Evolutionary conservation across 2,329 filamentous ascomycete genomes (phyloP).

Genomic region (Zymoseptoria passerinii): DNA sequence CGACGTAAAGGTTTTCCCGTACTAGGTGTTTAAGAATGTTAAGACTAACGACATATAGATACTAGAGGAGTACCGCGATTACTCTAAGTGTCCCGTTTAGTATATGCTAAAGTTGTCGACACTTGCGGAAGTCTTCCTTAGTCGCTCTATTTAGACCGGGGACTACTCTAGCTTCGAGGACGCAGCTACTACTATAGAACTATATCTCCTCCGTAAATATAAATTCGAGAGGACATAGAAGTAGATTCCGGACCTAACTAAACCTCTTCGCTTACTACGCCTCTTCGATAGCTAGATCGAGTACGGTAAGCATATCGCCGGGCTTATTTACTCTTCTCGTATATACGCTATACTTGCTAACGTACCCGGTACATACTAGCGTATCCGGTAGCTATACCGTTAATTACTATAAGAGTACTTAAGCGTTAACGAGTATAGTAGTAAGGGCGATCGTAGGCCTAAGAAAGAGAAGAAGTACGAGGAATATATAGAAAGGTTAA

Average conservation of each 20-base stretch:
- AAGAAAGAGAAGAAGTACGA: no score
- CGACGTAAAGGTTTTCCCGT: background rate
- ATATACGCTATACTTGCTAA: background rate
- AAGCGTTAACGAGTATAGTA: background rate
- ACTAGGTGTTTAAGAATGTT: background rate
- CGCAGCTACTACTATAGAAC: conserved; percentile 9
- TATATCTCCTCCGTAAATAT: background rate
- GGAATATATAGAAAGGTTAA: no score
- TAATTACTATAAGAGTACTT: background rate
- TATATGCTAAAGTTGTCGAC: background rate
- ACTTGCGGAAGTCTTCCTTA: background rate
- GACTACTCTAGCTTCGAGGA: conserved; percentile 10
- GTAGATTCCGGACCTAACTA: background rate
- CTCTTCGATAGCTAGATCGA: background rate
- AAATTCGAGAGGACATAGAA: background rate
- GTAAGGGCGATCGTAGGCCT: no score
- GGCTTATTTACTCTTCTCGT: background rate
- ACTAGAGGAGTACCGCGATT: background rate
- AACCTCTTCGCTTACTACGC: background rate
- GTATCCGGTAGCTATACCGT: background rate
- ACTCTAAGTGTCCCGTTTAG: background rate
- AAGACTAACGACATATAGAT: background rate
- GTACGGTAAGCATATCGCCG: background rate
- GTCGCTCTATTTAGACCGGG: conserved; percentile 1
- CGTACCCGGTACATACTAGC: background rate